Base-by-base conservation (phyloP, 2,329 filamentous ascomycete species). In the Pyrenophora teres region DNA sequence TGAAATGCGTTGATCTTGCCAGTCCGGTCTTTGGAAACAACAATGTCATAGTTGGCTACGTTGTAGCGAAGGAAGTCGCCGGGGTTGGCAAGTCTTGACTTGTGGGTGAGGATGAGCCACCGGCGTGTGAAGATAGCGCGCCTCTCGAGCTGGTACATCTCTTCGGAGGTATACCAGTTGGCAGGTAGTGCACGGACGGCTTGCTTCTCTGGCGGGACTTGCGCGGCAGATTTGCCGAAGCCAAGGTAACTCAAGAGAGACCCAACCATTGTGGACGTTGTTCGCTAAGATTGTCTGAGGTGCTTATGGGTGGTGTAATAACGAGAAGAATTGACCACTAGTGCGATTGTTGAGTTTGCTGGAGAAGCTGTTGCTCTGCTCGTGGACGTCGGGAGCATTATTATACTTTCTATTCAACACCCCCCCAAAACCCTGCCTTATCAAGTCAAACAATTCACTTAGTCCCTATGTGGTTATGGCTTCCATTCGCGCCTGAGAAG, bases 21-120 rank as follows among this genome's bases (percentile, higher is more conserved):
- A 31, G 74, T 68, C 18, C 71, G 72, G 16, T 72, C 69, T 25
- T 66, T 64, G 32, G 76, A 69, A 3, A 79, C 60, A 32, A 70
- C 55, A 39, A 71, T 60, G 19, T 81, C 75, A 68, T 78, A 77
- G 53, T 77, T 74, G 18, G 74, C 67, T 31, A 71, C 74, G 33
- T 70, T 69, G 38, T 76, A 85, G 16, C 79, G 77, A 23, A 84
- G 74, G 70, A 81, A 87, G 64, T 85, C 81, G 4, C 84, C 84
- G 6, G 75, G 60, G 41, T 83, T 79, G 50, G 68, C 66, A 36
- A 84, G 71, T 49, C 81, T 76, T 47, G 73, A 72, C 59, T 78
- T 74, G 75, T 85, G 77, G 46, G 82, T 84, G 21, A 80, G 78
- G 37, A 83, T 77, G 31, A 81, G 76, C 82, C 81, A 84, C 61